Evolutionary conservation across 2,329 filamentous ascomycete species (phyloP).

Genomic region (Tolypocladium nubicola): DNA sequence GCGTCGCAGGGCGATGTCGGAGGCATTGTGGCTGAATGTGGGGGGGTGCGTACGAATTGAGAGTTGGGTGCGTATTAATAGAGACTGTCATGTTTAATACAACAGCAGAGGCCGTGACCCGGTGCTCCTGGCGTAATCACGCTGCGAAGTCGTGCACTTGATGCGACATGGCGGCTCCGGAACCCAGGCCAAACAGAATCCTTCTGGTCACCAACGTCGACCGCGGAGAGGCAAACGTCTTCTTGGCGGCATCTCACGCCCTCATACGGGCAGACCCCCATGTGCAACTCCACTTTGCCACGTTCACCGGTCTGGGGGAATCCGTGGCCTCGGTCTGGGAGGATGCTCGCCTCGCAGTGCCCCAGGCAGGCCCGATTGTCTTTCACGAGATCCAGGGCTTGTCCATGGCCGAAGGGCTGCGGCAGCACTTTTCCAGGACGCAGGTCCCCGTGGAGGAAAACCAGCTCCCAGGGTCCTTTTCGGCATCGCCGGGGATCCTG

Average conservation of each 20-base stretch:
- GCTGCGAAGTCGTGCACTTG: neutral
- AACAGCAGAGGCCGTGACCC: neutral
- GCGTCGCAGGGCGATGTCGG: no score
- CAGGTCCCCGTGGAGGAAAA: neutral
- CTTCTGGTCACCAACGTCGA: constrained; percentile 35
- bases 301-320: constrained; percentile 23
- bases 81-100: no score
- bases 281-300: constrained; percentile 32
- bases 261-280: constrained; percentile 20
- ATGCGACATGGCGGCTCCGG: neutral
- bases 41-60: no score
- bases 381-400: constrained; percentile 17
- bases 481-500: constrained; percentile 5
- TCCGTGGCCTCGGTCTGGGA: constrained; percentile 5
- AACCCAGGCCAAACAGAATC: constrained; percentile 8
- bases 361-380: constrained; percentile 9
- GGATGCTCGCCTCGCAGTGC: neutral
- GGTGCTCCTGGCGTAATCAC: neutral
- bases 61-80: no score
- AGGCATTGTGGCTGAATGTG: no score
- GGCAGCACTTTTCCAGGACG: neutral
- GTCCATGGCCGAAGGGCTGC: constrained; percentile 5
- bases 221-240: constrained; percentile 34
- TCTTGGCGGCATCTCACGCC: constrained; percentile 30
- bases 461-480: constrained; percentile 3